A percentile compares a stretch with the other conserved stretches of the same genome.
These are phyloP conservation scores for Russula vinacea DNA, from an alignment of 768 basidiomycete genomes.

Conservation along the genomic window DNA sequence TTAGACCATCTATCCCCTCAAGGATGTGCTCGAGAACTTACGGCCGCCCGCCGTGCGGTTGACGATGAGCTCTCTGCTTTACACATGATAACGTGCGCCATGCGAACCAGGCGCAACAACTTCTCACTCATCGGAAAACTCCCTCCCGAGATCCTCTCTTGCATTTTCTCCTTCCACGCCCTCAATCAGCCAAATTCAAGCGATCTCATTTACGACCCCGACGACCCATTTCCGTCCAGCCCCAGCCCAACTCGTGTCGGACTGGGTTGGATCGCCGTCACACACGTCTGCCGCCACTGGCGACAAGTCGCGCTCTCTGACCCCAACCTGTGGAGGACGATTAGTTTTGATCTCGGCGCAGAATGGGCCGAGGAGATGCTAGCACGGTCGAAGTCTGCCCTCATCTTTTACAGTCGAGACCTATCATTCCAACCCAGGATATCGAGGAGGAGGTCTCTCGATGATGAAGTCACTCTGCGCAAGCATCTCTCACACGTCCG, in stretches of 20 bases:
- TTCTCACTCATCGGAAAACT: constrained; percentile 10
- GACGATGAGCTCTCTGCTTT: constrained; percentile 9
- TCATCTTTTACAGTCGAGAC: constrained; percentile 1
- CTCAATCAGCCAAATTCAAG: neutral
- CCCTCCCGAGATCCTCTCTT: constrained; percentile 14
- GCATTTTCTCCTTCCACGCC: constrained; percentile 11
- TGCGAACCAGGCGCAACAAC: constrained; percentile 3
- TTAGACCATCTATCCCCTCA: neutral
- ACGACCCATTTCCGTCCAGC: neutral
- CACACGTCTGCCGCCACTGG: constrained; percentile 14
- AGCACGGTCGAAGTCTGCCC: neutral
- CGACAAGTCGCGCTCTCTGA: constrained; percentile 10
- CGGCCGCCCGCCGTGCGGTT: neutral
- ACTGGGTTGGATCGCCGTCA: constrained; percentile 20
- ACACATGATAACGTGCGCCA: neutral
- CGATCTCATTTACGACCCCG: neutral
- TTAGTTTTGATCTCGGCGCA: neutral
- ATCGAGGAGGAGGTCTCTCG: neutral
- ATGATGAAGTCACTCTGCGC: neutral
- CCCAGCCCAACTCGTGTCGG: neutral
- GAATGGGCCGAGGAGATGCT: constrained; percentile 12
- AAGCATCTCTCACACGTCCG: constrained; percentile 1
- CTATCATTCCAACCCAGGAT: neutral
- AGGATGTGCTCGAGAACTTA: neutral
- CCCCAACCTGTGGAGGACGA: neutral